Percentiles rank a stretch among this genome's conserved stretches.
phyloP scores from a whole-genome alignment of 306 rosid species.

The Alnus rubra region DNA sequence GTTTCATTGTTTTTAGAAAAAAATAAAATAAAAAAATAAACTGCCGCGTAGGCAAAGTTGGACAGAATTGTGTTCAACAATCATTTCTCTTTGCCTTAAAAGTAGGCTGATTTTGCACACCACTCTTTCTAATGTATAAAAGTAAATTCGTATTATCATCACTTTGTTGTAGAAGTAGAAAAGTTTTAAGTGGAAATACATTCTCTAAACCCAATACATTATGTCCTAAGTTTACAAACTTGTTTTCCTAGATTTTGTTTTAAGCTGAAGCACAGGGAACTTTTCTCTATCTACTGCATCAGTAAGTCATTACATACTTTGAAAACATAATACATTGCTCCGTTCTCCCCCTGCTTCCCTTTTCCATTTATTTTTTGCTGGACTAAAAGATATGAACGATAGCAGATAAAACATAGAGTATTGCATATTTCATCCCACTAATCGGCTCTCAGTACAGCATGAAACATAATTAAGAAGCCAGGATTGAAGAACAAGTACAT shows the following conservation, averaged over 20 bases:
- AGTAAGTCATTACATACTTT: not conserved
- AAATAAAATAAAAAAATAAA: too few relatives aligned
- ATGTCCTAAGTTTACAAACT: not conserved
- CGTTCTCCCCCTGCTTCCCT: not conserved
- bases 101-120: not conserved
- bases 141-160: too few relatives aligned
- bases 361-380: not conserved
- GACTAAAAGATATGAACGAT: not conserved
- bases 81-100: not conserved
- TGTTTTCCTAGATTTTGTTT: not conserved
- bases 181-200: too few relatives aligned
- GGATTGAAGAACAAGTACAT: constrained; percentile 1
- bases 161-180: too few relatives aligned
- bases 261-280: not conserved
- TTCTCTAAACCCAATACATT: too few relatives aligned
- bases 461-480: not conserved
- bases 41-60: too few relatives aligned
- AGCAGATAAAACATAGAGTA: not conserved
- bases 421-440: not conserved
- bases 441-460: constrained; percentile 9
- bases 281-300: not conserved
- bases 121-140: too few relatives aligned
- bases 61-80: too few relatives aligned
- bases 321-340: not conserved
- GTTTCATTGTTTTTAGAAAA: too few relatives aligned